Percentiles rank a stretch among this genome's conserved stretches.
phyloP scores from a whole-genome alignment of 2,329 filamentous ascomycete species.

The Botrytis byssoidea region DNA sequence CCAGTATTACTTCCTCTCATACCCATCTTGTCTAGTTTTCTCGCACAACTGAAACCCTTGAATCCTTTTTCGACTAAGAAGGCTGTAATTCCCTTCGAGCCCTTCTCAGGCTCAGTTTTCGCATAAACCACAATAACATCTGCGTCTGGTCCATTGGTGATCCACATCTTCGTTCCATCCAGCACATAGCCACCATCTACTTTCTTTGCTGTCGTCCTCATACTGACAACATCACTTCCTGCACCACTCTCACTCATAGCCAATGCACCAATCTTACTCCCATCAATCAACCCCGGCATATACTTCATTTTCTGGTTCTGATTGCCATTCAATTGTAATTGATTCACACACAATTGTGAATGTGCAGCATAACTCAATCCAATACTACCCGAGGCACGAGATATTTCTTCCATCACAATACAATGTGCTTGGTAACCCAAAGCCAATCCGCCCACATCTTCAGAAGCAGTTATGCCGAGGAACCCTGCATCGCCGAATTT shows the following conservation, averaged over 20 bases:
- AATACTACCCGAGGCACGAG: constrained; percentile 78
- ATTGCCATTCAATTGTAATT: constrained; percentile 85
- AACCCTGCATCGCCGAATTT: constrained; percentile 91
- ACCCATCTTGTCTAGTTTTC: constrained; percentile 95
- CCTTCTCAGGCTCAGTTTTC: constrained; percentile 80
- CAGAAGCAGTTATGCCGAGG: constrained; percentile 88
- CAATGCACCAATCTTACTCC: constrained; percentile 78
- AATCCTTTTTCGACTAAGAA: constrained; percentile 75
- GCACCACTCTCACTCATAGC: constrained; percentile 94
- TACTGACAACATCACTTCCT: constrained; percentile 91
- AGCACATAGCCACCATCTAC: constrained; percentile 83
- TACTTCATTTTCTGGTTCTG: constrained; percentile 75
- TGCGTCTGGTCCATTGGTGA: constrained; percentile 97
- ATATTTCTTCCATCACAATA: constrained; percentile 92
- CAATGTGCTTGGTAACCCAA: constrained; percentile 98
- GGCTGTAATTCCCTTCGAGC: constrained; percentile 88
- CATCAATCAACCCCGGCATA: constrained; percentile 77
- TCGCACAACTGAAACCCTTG: constrained; percentile 78
- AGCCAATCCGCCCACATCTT: constrained; percentile 82
- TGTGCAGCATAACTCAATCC: constrained; percentile 93
- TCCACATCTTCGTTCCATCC: constrained; percentile 88
- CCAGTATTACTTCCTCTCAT: constrained; percentile 98
- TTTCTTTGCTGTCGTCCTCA: constrained; percentile 80
- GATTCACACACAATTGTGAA: constrained; percentile 94
- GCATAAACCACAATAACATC: constrained; percentile 93